These are phyloP conservation scores for Corymbia maculata DNA, from an alignment of 345 rosid genomes.

Conservation along the genomic window DNA sequence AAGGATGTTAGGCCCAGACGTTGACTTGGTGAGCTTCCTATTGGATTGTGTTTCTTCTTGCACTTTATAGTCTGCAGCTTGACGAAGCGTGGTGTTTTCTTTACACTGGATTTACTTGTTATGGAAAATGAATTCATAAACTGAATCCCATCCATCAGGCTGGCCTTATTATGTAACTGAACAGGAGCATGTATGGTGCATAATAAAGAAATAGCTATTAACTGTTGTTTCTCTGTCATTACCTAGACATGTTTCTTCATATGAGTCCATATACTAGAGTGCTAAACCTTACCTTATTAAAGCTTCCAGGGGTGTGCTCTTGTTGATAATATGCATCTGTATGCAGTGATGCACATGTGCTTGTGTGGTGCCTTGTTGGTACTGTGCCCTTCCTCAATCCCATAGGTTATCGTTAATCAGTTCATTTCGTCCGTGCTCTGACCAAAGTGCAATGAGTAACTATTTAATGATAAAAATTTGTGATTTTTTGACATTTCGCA, in stretches of 20 bases:
- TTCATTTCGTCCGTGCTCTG: neutral
- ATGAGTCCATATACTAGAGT: neutral
- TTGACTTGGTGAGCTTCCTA: constrained; percentile 62
- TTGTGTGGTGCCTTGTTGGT: neutral
- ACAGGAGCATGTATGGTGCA: neutral
- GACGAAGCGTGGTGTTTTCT: neutral
- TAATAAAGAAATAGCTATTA: neutral
- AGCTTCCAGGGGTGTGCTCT: neutral
- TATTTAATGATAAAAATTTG: neutral
- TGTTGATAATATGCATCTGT: neutral
- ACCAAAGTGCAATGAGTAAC: neutral
- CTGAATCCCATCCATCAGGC: neutral
- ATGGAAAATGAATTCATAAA: neutral
- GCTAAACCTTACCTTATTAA: neutral
- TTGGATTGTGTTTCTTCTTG: neutral
- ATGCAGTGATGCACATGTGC: neutral
- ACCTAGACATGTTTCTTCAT: neutral
- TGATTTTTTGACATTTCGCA: neutral
- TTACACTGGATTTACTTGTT: neutral
- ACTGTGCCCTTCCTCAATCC: neutral
- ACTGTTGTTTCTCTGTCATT: neutral
- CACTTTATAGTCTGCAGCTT: neutral
- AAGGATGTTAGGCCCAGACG: constrained; percentile 64
- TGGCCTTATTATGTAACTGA: neutral
- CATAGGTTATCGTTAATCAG: neutral